Percentiles rank a stretch among this genome's conserved stretches.
These are phyloP conservation scores for Quaeritorhiza haematococci DNA, from an alignment of 371 early-diverging fungal species.

Conservation along the genomic window DNA sequence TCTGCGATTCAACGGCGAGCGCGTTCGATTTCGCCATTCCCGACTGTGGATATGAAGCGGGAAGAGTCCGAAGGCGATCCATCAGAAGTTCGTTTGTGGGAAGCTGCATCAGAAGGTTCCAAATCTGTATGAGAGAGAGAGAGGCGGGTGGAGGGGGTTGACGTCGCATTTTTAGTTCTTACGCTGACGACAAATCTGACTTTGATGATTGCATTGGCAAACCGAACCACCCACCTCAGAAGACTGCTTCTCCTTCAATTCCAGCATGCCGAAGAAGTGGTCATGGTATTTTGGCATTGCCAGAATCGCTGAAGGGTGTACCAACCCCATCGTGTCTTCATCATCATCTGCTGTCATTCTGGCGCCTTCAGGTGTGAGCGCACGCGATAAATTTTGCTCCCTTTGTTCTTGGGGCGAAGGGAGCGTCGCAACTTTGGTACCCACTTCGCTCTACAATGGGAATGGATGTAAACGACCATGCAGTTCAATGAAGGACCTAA, in stretches of 20 bases:
- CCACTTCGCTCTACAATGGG: too few species aligned
- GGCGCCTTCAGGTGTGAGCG: not conserved
- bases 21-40: too few species aligned
- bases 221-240: constrained; percentile 25
- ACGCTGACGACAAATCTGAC: constrained; percentile 4
- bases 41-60: not conserved
- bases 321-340: not conserved
- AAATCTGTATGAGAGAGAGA: too few species aligned
- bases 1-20: not conserved
- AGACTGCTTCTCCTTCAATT: constrained; percentile 38
- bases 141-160: too few species aligned
- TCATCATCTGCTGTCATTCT: not conserved
- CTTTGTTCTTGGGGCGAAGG: not conserved
- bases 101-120: constrained; percentile 31
- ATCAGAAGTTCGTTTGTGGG: constrained; percentile 36
- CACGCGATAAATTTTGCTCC: not conserved
- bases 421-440: too few species aligned
- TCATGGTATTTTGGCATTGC: constrained; percentile 35
- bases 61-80: constrained; percentile 20
- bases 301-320: constrained; percentile 22
- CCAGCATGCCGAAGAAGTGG: constrained; percentile 31
- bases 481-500: too few species aligned
- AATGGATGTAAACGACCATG: too few species aligned
- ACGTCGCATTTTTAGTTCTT: too few species aligned
- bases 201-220: not conserved